phyloP scores from a whole-genome alignment of 106 monocot genomes.

The Dioscorea alata region DNA sequence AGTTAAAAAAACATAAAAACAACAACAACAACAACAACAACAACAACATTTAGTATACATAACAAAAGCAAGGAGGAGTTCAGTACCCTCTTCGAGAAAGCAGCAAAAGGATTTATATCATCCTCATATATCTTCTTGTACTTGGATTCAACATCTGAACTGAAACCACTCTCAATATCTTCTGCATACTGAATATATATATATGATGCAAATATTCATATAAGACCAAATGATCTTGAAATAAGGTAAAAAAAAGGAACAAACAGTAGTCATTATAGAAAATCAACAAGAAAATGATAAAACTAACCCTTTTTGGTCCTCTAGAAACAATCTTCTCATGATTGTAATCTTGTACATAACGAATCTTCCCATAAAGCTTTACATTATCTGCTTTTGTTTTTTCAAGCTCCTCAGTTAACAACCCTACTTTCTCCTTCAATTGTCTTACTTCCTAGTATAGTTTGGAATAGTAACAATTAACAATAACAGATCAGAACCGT shows the following conservation, averaged over 20 bases:
- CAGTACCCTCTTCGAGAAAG: slow-evolving; percentile 92
- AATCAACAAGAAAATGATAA: neutral
- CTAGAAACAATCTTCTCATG: slow-evolving; percentile 89
- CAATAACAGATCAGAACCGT: neutral
- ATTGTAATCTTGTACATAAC: slow-evolving; percentile 96
- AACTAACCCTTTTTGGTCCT: slow-evolving; percentile 81
- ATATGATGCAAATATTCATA: slow-evolving; percentile 11
- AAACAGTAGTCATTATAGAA: neutral
- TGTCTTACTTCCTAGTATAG: slow-evolving; percentile 67
- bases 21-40: no score
- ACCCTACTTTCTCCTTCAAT: slow-evolving; percentile 79
- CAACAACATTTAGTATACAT: no score
- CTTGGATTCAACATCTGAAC: slow-evolving; percentile 94
- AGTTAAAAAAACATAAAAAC: no score
- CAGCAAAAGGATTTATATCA: slow-evolving; percentile 99
- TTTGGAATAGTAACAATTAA: slow-evolving; percentile 1
- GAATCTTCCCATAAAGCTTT: slow-evolving; percentile 92
- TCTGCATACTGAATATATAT: slow-evolving; percentile 62
- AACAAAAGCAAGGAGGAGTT: neutral
- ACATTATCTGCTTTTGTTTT: slow-evolving; percentile 98
- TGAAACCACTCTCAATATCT: slow-evolving; percentile 93
- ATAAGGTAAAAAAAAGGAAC: no score
- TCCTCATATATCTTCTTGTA: slow-evolving; percentile 99
- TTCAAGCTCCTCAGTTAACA: slow-evolving; percentile 70
- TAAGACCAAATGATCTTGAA: neutral